phyloP scores from a whole-genome alignment of 1,139 yeast species.

The Hyphopichia buzzinii region DNA sequence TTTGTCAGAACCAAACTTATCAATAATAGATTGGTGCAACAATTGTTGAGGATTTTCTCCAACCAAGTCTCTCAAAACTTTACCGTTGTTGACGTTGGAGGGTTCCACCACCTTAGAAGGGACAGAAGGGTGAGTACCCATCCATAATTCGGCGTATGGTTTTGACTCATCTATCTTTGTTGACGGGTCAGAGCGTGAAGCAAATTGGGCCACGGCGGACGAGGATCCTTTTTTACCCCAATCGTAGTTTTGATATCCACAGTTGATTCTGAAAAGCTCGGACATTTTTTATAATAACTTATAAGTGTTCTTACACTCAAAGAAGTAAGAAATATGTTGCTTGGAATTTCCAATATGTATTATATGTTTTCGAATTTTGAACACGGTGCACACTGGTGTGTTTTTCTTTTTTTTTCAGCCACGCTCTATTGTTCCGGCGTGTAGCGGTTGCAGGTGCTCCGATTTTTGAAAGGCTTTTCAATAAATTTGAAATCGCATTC shows the following conservation, averaged over 20 bases:
- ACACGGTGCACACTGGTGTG: neutral
- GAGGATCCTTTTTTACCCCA: slow-evolving; percentile 86
- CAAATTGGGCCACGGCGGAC: slow-evolving; percentile 88
- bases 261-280: slow-evolving; percentile 42
- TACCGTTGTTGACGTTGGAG: slow-evolving; percentile 32
- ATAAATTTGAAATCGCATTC: too few species aligned
- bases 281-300: slow-evolving; percentile 6
- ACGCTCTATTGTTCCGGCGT: neutral
- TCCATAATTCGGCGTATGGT: slow-evolving; percentile 95
- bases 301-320: neutral
- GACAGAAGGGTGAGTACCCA: slow-evolving; percentile 96
- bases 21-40: slow-evolving; percentile 56
- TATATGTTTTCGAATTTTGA: too few species aligned
- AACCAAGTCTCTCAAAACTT: slow-evolving; percentile 64
- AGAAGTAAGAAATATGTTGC: neutral
- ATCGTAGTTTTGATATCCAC: slow-evolving; percentile 70
- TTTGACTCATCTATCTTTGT: slow-evolving; percentile 60
- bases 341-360: neutral
- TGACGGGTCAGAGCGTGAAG: slow-evolving; percentile 64
- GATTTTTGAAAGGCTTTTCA: too few species aligned
- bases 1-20: slow-evolving; percentile 63
- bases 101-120: slow-evolving; percentile 65
- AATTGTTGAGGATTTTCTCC: slow-evolving; percentile 55
- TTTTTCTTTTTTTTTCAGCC: neutral
- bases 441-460: neutral